Conservation (phyloP, 371 early-diverging fungal species). For the Choanephora cucurbitarum region DNA sequence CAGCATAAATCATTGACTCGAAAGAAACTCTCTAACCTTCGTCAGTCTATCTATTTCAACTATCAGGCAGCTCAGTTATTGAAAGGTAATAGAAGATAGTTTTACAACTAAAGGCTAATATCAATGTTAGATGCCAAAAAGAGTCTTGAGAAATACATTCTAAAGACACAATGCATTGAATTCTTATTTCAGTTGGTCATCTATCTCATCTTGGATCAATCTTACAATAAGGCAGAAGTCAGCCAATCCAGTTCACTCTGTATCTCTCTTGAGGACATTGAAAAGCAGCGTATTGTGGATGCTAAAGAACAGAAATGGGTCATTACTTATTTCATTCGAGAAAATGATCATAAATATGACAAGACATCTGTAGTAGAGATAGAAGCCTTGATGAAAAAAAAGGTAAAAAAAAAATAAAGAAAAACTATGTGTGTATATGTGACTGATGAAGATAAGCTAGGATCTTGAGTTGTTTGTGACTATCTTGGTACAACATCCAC, state of each 20-base stretch:
- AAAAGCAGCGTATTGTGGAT: constrained; percentile 17
- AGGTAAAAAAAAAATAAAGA: constrained; percentile 2
- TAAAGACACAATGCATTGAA: constrained; percentile 22
- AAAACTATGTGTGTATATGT: too few relatives aligned
- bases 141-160: constrained; percentile 21
- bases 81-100: too few relatives aligned
- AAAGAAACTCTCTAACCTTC: constrained; percentile 6
- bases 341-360: constrained; percentile 27
- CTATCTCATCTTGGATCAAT: constrained; percentile 21
- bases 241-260: constrained; percentile 21
- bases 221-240: constrained; percentile 24
- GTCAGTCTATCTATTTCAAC: constrained; percentile 26
- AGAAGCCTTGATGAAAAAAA: constrained; percentile 16
- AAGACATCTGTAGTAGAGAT: constrained; percentile 16
- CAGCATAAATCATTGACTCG: constrained; percentile 11
- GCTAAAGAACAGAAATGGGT: constrained; percentile 19
- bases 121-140: too few relatives aligned
- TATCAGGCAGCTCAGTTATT: constrained; percentile 14
- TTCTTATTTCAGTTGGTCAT: constrained; percentile 22
- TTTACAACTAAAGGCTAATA: too few relatives aligned
- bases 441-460: too few relatives aligned
- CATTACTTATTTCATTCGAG: constrained; percentile 22
- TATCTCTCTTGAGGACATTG: constrained; percentile 20
- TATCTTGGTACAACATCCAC: constrained; percentile 3
- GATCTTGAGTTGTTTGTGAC: constrained; percentile 10